These are phyloP conservation scores for Haplosporangium gracile DNA, from an alignment of 192 early-diverging fungal species.

Conservation along the genomic window DNA sequence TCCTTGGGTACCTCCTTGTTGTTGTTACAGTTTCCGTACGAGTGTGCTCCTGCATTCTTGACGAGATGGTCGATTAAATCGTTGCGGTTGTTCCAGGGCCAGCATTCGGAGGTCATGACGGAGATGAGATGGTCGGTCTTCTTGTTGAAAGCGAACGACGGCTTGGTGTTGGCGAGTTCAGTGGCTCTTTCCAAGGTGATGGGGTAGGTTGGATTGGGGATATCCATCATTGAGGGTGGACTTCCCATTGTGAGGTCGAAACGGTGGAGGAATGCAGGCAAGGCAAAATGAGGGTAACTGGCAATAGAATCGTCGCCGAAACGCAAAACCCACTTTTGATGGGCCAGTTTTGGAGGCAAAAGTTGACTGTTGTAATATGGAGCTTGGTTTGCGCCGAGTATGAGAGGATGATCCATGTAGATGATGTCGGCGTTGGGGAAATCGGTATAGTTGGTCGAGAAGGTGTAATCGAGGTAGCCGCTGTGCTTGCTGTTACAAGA, in stretches of 20 bases:
- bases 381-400: background rate
- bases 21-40: slow-evolving; percentile 36
- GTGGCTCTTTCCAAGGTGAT: slow-evolving; percentile 1
- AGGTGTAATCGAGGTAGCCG: slow-evolving; percentile 12
- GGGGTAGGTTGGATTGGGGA: slow-evolving; percentile 12
- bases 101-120: slow-evolving; percentile 34
- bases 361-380: slow-evolving; percentile 23
- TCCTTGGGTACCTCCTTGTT: slow-evolving; percentile 32
- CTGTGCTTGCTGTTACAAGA: background rate
- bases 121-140: slow-evolving; percentile 25
- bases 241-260: slow-evolving; percentile 46
- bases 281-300: slow-evolving; percentile 16
- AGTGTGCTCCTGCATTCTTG: slow-evolving; percentile 31
- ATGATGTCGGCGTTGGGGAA: slow-evolving; percentile 37
- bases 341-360: slow-evolving; percentile 31
- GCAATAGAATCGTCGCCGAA: slow-evolving; percentile 15
- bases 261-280: slow-evolving; percentile 15
- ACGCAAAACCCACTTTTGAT: slow-evolving; percentile 36
- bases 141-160: slow-evolving; percentile 21
- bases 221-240: slow-evolving; percentile 27
- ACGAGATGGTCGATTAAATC: slow-evolving; percentile 30
- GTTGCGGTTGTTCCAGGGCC: slow-evolving; percentile 36
- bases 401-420: slow-evolving; percentile 29
- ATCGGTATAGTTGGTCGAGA: slow-evolving; percentile 37
- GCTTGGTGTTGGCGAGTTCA: slow-evolving; percentile 16